Base-by-base conservation (phyloP, 2,329 filamentous ascomycete species). In the Aspergillus fructus region DNA sequence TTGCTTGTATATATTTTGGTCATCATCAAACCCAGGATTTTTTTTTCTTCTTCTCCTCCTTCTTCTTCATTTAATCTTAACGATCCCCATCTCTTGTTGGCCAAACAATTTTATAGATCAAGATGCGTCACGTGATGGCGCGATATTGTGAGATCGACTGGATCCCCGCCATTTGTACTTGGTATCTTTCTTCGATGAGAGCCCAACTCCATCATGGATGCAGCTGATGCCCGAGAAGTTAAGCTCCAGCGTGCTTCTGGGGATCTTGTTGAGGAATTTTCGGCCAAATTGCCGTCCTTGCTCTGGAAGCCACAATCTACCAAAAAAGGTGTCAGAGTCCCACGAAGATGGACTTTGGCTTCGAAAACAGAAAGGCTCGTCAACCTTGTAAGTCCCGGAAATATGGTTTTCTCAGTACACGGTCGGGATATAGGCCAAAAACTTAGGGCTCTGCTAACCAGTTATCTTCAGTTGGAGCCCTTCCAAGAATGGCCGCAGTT, bases 401-500 rank as follows among this genome's bases (percentile, higher is more conserved):
- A 30, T 30, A 8, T 8, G 49, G 47, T 47, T 27, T 47, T 30
- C 23, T 45, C 3, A 55, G 62, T 21, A 9, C 59, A 17, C 15
- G 11, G 4, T 9, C 12, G 15, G 17, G 13, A 17, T 15, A 7
- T 19, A 15, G 5, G 13, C 30, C 11, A 5, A 24, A 3, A 19
- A 9, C 4, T 48, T 34, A 4, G 6, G 6, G 4, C 7, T 23
- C 40, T 39, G 41, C 50, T 59, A 56, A 60, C 45, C 15, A 24
- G n/a, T 37, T 6, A n/a, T 37, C 17, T 55, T 61, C 57, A 79
- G 78, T 85, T 99, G 49, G 92, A 97, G 65, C 87, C 89, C 2
- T 99, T 97, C 66, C 93, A 97, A 80, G 93, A 97, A 79, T 88
- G 96, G 63, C 94, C 94, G 17, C 94, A 99, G 72, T 83, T 97